Evolutionary conservation across 768 basidiomycete genomes (phyloP).

Genomic region (Podaxis carcinomalis): DNA sequence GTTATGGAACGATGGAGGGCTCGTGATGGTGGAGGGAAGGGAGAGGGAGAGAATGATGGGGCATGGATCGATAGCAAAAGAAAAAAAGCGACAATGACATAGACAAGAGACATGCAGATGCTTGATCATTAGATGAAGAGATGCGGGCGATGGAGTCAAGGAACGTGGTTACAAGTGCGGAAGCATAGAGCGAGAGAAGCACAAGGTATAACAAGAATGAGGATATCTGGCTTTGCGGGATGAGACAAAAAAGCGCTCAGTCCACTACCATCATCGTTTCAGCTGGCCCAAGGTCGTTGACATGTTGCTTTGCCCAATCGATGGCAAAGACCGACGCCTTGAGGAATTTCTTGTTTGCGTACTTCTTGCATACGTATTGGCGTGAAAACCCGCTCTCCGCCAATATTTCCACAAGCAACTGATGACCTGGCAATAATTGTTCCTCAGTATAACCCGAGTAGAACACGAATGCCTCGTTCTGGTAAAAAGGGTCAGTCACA

Average conservation of each 20-base stretch:
- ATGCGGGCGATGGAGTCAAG: slow-evolving; percentile 11
- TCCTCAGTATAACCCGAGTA: slow-evolving; percentile 91
- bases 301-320: slow-evolving; percentile 62
- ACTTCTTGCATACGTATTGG: slow-evolving; percentile 92
- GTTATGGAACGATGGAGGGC: slow-evolving; percentile 7
- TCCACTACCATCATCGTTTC: slow-evolving; percentile 46
- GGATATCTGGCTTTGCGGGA: slow-evolving; percentile 6
- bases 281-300: slow-evolving; percentile 28
- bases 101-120: slow-evolving; percentile 14
- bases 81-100: slow-evolving; percentile 12
- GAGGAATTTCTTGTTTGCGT: slow-evolving; percentile 96
- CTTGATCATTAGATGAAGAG: slow-evolving; percentile 12
- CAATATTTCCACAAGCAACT: slow-evolving; percentile 80
- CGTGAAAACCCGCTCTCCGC: slow-evolving; percentile 74
- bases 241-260: slow-evolving; percentile 20
- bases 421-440: slow-evolving; percentile 78
- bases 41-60: slow-evolving; percentile 2
- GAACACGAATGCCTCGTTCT: slow-evolving; percentile 90
- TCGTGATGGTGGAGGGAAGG: slow-evolving; percentile 1
- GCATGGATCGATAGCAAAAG: slow-evolving; percentile 13
- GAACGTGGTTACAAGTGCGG: not conserved
- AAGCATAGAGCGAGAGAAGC: not conserved
- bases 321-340: slow-evolving; percentile 81
- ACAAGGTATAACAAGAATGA: slow-evolving; percentile 1
- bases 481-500: slow-evolving; percentile 32